Conservation (phyloP, 768 basidiomycete genomes). For the Leucocoprinus birnbaumii region DNA sequence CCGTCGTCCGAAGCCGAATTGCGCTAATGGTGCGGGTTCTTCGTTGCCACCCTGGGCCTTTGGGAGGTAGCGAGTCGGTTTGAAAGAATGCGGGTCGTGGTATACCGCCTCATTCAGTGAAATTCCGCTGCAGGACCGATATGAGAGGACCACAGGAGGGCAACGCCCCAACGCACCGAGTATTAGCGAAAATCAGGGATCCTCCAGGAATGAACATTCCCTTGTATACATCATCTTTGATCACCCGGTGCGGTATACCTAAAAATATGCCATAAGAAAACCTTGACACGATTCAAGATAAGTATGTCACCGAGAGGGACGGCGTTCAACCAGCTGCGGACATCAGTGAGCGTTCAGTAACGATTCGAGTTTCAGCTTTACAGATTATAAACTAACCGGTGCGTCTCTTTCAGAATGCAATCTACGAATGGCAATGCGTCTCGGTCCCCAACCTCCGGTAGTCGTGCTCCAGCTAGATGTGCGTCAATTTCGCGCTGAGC, state of each 20-base stretch:
- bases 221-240: constrained; percentile 61
- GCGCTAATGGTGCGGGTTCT: neutral
- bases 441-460: constrained; percentile 33
- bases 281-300: neutral
- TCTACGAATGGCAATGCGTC: constrained; percentile 32
- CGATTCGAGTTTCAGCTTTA: neutral
- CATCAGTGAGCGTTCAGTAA: too few relatives aligned
- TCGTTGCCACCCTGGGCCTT: neutral
- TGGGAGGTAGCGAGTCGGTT: neutral
- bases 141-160: neutral
- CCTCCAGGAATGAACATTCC: constrained; percentile 62
- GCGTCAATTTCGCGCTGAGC: constrained; percentile 41
- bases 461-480: constrained; percentile 29
- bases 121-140: neutral
- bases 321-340: neutral
- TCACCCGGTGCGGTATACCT: constrained; percentile 64
- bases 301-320: neutral
- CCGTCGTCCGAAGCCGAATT: neutral
- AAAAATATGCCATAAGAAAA: neutral
- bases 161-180: constrained; percentile 38
- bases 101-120: neutral
- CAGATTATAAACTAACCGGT: constrained; percentile 11
- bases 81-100: neutral
- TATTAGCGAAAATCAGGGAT: constrained; percentile 58
- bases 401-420: constrained; percentile 26